Conservation (phyloP, 2,329 filamentous ascomycete genomes). For the Sclerotinia subarctica region DNA sequence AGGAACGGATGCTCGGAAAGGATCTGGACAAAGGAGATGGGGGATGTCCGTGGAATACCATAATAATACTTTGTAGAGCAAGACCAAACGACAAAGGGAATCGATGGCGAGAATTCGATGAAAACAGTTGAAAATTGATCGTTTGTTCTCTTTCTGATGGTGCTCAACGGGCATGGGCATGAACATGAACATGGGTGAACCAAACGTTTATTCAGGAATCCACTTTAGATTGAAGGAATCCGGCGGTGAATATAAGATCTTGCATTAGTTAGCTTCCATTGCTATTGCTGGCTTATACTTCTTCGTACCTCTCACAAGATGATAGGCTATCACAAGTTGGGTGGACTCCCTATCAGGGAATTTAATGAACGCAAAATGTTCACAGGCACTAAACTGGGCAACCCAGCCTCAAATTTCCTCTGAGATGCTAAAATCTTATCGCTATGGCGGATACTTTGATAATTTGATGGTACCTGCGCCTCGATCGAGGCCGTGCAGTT, state of each 20-base stretch:
- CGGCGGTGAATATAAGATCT: neutral
- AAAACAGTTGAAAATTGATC: neutral
- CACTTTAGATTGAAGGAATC: neutral
- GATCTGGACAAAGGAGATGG: neutral
- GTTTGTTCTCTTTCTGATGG: neutral
- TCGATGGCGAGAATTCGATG: neutral
- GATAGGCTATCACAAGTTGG: neutral
- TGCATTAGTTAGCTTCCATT: neutral
- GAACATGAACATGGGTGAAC: neutral
- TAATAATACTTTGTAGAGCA: neutral
- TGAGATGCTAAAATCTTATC: neutral
- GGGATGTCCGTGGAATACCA: neutral
- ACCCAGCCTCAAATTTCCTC: neutral
- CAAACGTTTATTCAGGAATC: neutral
- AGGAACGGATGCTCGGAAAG: neutral
- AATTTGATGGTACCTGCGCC: neutral
- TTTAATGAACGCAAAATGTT: too few relatives aligned
- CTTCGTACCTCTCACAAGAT: neutral
- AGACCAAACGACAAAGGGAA: neutral
- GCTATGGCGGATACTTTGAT: neutral
- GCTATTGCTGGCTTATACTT: neutral
- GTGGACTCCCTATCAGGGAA: neutral
- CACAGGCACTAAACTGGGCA: conserved; percentile 5
- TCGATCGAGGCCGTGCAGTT: neutral
- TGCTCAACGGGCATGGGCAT: neutral